These are phyloP conservation scores for Botryotinia globosa DNA, from an alignment of 2,329 filamentous ascomycete species.

Conservation along the genomic window DNA sequence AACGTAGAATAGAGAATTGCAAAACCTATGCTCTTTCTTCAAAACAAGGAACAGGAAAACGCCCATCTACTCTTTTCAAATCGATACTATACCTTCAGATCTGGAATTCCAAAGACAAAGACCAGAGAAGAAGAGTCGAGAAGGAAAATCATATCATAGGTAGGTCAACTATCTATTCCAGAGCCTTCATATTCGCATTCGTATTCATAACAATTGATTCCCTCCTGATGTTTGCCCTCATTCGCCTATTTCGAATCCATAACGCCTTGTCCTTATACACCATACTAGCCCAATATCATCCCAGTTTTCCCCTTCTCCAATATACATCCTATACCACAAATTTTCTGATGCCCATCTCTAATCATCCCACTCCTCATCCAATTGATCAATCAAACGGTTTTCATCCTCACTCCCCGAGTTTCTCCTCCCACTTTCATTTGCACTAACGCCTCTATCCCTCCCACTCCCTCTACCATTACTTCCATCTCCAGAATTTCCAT, in stretches of 20 bases:
- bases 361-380: slow-evolving; percentile 97
- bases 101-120: neutral
- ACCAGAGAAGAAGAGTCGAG: neutral
- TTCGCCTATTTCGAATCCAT: neutral
- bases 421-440: slow-evolving; percentile 6
- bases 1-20: neutral
- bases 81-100: neutral
- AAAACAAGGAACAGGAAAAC: neutral
- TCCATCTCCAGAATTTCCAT: slow-evolving; percentile 44
- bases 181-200: neutral
- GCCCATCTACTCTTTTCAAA: neutral
- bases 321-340: neutral
- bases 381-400: slow-evolving; percentile 89
- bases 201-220: neutral
- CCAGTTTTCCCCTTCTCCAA: neutral
- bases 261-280: slow-evolving; percentile 5
- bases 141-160: neutral
- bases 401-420: slow-evolving; percentile 63
- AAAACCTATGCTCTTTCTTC: neutral
- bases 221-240: neutral
- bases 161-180: neutral
- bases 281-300: neutral
- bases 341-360: slow-evolving; percentile 33
- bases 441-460: slow-evolving; percentile 1
- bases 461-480: neutral